Conservation (phyloP, 2,329 filamentous ascomycete species). For the Colletotrichum lentis region DNA sequence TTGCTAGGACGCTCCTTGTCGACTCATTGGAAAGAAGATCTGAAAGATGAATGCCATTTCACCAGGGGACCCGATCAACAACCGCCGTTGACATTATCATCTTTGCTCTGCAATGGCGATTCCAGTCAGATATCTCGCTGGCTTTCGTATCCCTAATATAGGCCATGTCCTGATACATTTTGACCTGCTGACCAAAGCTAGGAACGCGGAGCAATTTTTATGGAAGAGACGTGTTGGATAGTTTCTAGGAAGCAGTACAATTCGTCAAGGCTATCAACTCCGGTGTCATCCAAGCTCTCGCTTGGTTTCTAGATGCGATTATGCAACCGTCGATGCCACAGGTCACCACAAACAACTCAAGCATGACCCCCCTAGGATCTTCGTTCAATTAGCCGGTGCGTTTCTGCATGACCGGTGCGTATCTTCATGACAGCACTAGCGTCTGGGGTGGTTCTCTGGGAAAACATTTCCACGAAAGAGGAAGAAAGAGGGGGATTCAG, state of each 20-base stretch:
- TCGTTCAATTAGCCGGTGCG: background rate
- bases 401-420: background rate
- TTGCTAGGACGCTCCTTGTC: background rate
- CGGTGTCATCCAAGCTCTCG: background rate
- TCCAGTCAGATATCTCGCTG: background rate
- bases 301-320: background rate
- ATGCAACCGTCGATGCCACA: background rate
- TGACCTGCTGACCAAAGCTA: background rate
- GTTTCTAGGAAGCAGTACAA: background rate
- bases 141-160: background rate
- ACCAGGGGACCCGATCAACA: background rate
- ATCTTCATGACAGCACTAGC: background rate
- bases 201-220: too few species aligned
- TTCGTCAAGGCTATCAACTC: background rate
- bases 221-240: background rate
- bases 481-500: background rate
- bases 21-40: background rate
- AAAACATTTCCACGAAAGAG: background rate
- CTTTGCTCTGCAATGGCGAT: background rate
- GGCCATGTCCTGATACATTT: background rate
- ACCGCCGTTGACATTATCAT: too few species aligned
- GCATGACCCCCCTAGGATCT: background rate
- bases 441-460: too few species aligned
- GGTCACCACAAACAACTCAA: too few species aligned
- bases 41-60: background rate